phyloP scores from a whole-genome alignment of 208 protist species.

The Kentomonas sorsogonicus region DNA sequence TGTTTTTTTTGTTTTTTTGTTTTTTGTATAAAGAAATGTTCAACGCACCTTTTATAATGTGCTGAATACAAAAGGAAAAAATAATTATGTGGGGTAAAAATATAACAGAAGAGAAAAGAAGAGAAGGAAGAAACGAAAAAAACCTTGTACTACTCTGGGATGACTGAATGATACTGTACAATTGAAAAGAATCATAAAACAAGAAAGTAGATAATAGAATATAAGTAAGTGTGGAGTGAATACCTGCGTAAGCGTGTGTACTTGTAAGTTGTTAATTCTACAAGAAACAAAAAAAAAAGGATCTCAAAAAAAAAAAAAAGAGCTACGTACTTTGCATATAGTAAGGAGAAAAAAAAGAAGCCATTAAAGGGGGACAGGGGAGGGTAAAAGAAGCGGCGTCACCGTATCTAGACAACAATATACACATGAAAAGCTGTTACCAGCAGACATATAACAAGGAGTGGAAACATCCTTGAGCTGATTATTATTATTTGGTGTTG shows the following conservation, averaged over 20 bases:
- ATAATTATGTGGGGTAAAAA: background rate
- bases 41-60: background rate
- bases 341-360: constrained; percentile 12
- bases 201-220: constrained; percentile 5
- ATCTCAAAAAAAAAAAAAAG: constrained; percentile 9
- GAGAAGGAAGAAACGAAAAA: constrained; percentile 16
- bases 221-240: too few species aligned
- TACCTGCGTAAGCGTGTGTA: too few species aligned
- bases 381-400: constrained; percentile 8
- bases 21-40: constrained; percentile 8
- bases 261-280: too few species aligned
- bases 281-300: too few species aligned
- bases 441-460: too few species aligned
- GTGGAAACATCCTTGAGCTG: too few species aligned
- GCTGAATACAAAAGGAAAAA: background rate
- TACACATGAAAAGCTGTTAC: background rate
- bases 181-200: constrained; percentile 10
- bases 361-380: constrained; percentile 8
- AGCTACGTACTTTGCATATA: background rate
- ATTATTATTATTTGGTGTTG: too few species aligned
- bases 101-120: constrained; percentile 4
- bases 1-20: constrained; percentile 2
- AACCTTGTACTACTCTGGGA: background rate
- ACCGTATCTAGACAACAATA: constrained; percentile 6
- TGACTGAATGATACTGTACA: background rate